These are phyloP conservation scores for Sporisorium graminicola DNA, from an alignment of 1,284 basidiomycete species.

Conservation along the genomic window DNA sequence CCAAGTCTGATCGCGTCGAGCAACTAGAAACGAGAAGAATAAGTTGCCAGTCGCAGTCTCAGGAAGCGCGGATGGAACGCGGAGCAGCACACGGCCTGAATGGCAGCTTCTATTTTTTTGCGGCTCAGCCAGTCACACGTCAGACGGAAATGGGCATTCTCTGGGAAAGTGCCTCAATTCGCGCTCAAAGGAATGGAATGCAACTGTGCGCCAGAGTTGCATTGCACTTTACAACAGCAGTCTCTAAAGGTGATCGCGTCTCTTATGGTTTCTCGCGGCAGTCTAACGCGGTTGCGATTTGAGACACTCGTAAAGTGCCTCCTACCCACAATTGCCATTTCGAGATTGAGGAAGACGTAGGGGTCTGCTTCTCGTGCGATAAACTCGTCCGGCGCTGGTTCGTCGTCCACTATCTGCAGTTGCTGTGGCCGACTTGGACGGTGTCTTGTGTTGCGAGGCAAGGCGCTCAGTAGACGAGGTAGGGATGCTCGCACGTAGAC, in stretches of 20 bases:
- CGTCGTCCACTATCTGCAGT: too few species aligned
- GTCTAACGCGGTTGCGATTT: background rate
- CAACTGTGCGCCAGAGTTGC: constrained; percentile 6
- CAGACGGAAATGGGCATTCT: background rate
- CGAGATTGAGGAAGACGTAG: too few species aligned
- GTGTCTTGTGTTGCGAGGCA: too few species aligned
- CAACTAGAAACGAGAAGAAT: constrained; percentile 1
- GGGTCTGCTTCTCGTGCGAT: constrained; percentile 10
- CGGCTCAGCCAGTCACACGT: background rate
- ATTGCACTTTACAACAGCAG: background rate
- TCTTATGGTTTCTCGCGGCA: constrained; percentile 3
- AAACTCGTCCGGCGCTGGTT: too few species aligned
- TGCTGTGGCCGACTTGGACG: too few species aligned
- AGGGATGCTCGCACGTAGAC: too few species aligned
- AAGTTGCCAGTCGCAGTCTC: background rate
- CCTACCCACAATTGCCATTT: too few species aligned
- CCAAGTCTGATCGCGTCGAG: constrained; percentile 3
- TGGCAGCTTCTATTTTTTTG: constrained; percentile 4
- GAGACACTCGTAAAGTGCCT: background rate
- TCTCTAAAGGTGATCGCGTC: constrained; percentile 10
- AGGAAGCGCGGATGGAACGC: constrained; percentile 4
- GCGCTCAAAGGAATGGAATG: background rate
- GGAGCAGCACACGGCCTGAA: constrained; percentile 4
- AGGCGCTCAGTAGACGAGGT: too few species aligned
- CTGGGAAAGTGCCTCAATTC: background rate